Evolutionary conservation across 345 rosid genomes (phyloP), one percentile per base, ranked within the genome.

Genomic region (Psidium friedrichsthalianum): DNA sequence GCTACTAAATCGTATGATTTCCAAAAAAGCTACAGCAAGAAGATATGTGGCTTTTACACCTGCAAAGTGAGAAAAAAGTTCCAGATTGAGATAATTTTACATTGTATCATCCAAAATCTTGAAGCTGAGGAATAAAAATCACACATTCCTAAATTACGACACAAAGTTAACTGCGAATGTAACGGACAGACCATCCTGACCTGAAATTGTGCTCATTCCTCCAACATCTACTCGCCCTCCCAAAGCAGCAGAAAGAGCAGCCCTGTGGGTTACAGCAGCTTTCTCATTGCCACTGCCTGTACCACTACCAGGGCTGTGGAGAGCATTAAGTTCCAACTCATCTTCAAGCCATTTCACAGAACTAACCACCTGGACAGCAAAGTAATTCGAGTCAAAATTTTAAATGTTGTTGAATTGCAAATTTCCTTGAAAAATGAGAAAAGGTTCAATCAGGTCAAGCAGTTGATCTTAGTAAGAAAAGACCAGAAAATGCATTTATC

Each of bases 271-370:
- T 83, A 90, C 90, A 86, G 98, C 99, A 84, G 92, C 98, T 92
- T 98, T 98, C 89, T 98, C 99, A 87, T 95, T 98, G 89, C 98
- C 95, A 91, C 92, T 96, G 78, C 95, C 99, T 84, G 91, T 91
- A 89, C 98, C 98, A 87, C 99, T 98, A 80, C 95, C 94, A 86
- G 99, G 99, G 87, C 94, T 95, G 88, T 95, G 98, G 86, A 96
- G 98, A 74, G 99, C 98, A 85, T 96, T 96, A 59, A 98, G 95
- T 91, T 98, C 99, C 90, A 98, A 87, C 91, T 98, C 99, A 89
- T 98, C 99, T 93, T 96, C 99, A 86, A 98, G 99, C 99, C 99
- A 98, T 89, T 98, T 98, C 58, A 98, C 98, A 29, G 99, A 95
- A 91, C 99, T 96, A 86, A 96, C 99, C 85, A 97, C 99, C 99